Percentiles rank a stretch among this genome's conserved stretches.
Evolutionary conservation across 2,329 filamentous ascomycete genomes (phyloP).

Genomic region (Triangularia setosa): DNA sequence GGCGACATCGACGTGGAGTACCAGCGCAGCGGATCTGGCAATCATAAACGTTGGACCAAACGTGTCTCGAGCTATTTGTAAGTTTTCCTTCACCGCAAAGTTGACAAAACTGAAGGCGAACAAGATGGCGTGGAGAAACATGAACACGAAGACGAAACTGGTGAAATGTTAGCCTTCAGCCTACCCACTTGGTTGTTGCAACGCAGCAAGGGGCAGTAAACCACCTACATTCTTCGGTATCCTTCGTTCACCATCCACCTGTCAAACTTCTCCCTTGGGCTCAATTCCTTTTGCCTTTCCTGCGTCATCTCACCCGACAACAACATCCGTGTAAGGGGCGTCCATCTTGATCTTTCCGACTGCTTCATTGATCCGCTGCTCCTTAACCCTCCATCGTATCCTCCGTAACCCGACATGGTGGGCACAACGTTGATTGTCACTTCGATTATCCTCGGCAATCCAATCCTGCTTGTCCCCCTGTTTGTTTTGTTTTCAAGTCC

Average conservation of each 20-base stretch:
- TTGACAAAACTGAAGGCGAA: conserved; percentile 79
- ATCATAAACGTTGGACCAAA: conserved; percentile 76
- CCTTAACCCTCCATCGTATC: conserved; percentile 31
- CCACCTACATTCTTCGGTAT: conserved; percentile 69
- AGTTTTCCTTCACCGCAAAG: conserved; percentile 72
- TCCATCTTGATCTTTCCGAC: conserved; percentile 75
- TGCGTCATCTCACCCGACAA: conserved; percentile 78
- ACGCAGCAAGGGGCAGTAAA: not conserved
- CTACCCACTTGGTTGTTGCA: not conserved
- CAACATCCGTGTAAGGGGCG: conserved; percentile 76
- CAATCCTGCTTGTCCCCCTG: not conserved
- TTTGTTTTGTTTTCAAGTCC: not conserved
- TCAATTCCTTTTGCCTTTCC: conserved; percentile 65
- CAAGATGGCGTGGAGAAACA: conserved; percentile 68
- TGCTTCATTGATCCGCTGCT: conserved; percentile 37
- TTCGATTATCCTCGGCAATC: conserved; percentile 3
- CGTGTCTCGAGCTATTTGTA: conserved; percentile 59
- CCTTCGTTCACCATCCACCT: conserved; percentile 89
- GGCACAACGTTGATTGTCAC: conserved; percentile 10
- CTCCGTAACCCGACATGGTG: conserved; percentile 36
- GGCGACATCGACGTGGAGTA: conserved; percentile 77
- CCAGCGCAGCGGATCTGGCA: conserved; percentile 69
- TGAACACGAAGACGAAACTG: conserved; percentile 74
- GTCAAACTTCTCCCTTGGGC: conserved; percentile 68
- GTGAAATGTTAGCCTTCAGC: conserved; percentile 13